Evolutionary conservation across 2,329 filamentous ascomycete species (phyloP).

Genomic region (Monosporascus sp.): DNA sequence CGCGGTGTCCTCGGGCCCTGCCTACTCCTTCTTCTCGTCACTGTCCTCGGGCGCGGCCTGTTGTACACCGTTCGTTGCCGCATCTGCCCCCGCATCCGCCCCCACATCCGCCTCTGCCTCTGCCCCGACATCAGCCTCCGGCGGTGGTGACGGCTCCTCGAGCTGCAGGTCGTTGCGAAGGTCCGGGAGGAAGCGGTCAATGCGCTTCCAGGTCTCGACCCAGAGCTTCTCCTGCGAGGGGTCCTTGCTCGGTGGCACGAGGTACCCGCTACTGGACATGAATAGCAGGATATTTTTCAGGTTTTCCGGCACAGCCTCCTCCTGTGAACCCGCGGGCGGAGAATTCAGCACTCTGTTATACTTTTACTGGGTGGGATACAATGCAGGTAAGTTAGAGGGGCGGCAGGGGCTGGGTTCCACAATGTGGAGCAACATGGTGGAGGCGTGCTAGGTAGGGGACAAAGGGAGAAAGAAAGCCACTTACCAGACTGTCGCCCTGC

Average conservation of each 20-base stretch:
- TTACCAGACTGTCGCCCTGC: slow-evolving; percentile 80
- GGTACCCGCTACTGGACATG: slow-evolving; percentile 84
- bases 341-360: too few species aligned
- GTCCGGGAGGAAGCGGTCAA: slow-evolving; percentile 61
- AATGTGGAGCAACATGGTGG: too few species aligned
- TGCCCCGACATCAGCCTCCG: not conserved
- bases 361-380: too few species aligned
- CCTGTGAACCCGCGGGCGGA: slow-evolving; percentile 42
- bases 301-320: slow-evolving; percentile 92
- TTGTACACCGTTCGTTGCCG: too few species aligned
- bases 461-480: slow-evolving; percentile 28
- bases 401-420: too few species aligned
- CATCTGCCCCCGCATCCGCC: not conserved
- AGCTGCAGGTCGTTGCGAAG: slow-evolving; percentile 52
- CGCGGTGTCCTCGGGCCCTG: too few species aligned
- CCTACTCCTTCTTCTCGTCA: too few species aligned
- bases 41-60: too few species aligned
- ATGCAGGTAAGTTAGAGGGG: too few species aligned
- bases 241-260: slow-evolving; percentile 64
- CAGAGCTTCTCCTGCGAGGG: slow-evolving; percentile 51
- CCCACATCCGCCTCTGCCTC: not conserved
- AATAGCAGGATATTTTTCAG: slow-evolving; percentile 95
- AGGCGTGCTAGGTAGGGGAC: not conserved
- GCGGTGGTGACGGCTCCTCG: slow-evolving; percentile 33
- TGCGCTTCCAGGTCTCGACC: slow-evolving; percentile 61